These are phyloP conservation scores for Rhynchosporium agropyri DNA, from an alignment of 2,329 filamentous ascomycete genomes.

Conservation along the genomic window DNA sequence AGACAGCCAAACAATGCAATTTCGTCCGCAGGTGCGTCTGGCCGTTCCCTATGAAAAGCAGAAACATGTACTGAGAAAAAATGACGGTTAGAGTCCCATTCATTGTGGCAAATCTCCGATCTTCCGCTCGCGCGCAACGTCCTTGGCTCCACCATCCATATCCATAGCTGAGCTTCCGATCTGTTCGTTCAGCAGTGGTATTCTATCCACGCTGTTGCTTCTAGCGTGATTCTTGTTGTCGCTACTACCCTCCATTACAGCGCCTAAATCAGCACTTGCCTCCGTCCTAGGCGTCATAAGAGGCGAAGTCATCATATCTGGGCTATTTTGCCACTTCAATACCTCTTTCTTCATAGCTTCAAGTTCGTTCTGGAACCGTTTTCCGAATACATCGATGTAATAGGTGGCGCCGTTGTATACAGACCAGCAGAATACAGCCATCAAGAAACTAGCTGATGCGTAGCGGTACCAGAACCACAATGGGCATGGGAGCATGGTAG, in stretches of 20 bases:
- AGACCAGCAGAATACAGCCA: slow-evolving; percentile 87
- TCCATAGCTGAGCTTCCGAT: slow-evolving; percentile 45
- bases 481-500: slow-evolving; percentile 93
- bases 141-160: slow-evolving; percentile 50
- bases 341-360: slow-evolving; percentile 78
- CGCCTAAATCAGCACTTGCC: slow-evolving; percentile 27
- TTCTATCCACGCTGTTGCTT: slow-evolving; percentile 51
- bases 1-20: not conserved
- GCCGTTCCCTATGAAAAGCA: not conserved
- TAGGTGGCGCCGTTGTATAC: slow-evolving; percentile 97
- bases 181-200: slow-evolving; percentile 59
- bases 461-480: slow-evolving; percentile 91
- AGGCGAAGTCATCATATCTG: slow-evolving; percentile 51
- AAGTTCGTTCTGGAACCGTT: slow-evolving; percentile 93
- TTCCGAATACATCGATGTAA: slow-evolving; percentile 98
- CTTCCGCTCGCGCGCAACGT: slow-evolving; percentile 53
- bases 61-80: not conserved
- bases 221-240: slow-evolving; percentile 24
- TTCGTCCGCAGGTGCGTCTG: not conserved
- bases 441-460: slow-evolving; percentile 76
- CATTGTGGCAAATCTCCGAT: slow-evolving; percentile 39
- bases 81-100: slow-evolving; percentile 3
- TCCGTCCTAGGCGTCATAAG: slow-evolving; percentile 44
- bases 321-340: slow-evolving; percentile 76
- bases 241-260: slow-evolving; percentile 26